phyloP scores from a whole-genome alignment of 495 filamentous ascomycete species.

The Letharia lupina region DNA sequence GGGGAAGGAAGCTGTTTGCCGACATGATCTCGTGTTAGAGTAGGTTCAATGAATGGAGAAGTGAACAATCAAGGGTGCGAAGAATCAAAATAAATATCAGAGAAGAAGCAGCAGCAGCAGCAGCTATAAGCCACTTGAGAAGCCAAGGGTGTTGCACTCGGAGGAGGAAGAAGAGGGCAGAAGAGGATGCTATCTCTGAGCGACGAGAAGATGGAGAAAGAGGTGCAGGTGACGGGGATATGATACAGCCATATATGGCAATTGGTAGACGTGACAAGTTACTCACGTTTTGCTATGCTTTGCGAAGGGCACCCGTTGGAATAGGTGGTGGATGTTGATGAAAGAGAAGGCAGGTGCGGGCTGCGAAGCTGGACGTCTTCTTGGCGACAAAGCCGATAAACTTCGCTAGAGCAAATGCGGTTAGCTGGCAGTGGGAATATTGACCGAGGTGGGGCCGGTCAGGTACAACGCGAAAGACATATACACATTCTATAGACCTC shows the following conservation, averaged over 20 bases:
- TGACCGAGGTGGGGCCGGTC: background rate
- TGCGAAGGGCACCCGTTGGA: slow-evolving; percentile 4
- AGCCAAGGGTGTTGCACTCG: slow-evolving; percentile 14
- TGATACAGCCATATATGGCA: slow-evolving; percentile 22
- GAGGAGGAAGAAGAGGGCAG: slow-evolving; percentile 15
- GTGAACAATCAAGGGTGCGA: slow-evolving; percentile 20
- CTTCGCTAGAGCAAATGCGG: background rate
- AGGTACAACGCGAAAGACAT: background rate
- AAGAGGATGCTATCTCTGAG: slow-evolving; percentile 16
- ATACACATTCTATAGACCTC: background rate
- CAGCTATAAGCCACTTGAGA: slow-evolving; percentile 19
- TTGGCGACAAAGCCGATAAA: slow-evolving; percentile 11
- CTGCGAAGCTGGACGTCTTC: slow-evolving; percentile 10
- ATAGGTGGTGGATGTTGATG: slow-evolving; percentile 16
- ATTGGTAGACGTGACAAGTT: slow-evolving; percentile 23
- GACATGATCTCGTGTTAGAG: slow-evolving; percentile 27
- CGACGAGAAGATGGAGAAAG: slow-evolving; percentile 13
- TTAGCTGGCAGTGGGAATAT: background rate
- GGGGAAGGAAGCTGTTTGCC: slow-evolving; percentile 26
- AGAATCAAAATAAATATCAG: slow-evolving; percentile 28
- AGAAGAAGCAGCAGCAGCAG: slow-evolving; percentile 22
- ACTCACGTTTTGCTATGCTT: slow-evolving; percentile 25
- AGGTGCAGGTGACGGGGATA: slow-evolving; percentile 25
- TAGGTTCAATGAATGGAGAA: slow-evolving; percentile 19
- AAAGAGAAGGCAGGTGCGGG: slow-evolving; percentile 10